phyloP scores from a whole-genome alignment of 2,329 filamentous ascomycete species.

The Hypoxylon sp. region DNA sequence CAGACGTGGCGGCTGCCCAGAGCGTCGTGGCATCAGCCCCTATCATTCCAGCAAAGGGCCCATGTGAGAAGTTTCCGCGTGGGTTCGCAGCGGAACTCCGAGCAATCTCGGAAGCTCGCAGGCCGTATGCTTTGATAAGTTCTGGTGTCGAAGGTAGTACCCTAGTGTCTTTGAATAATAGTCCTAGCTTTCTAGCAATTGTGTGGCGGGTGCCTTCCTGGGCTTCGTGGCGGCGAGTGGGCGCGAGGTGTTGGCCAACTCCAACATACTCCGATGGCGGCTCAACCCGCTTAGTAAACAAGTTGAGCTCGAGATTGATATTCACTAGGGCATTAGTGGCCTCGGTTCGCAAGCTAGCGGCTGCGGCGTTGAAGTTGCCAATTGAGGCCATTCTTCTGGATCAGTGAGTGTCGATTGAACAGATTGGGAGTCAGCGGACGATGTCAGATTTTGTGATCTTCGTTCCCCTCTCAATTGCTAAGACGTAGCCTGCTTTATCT shows the following conservation, averaged over 20 bases:
- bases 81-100: slow-evolving; percentile 8
- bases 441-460: not conserved
- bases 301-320: slow-evolving; percentile 7
- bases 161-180: slow-evolving; percentile 26
- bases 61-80: slow-evolving; percentile 3
- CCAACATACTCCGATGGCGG: slow-evolving; percentile 8
- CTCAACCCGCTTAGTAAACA: slow-evolving; percentile 10
- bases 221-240: slow-evolving; percentile 17
- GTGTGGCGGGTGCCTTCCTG: slow-evolving; percentile 28
- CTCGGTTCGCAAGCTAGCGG: slow-evolving; percentile 3
- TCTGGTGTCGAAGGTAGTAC: slow-evolving; percentile 27
- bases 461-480: not conserved
- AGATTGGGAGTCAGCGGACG: not conserved
- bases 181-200: slow-evolving; percentile 24
- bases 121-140: slow-evolving; percentile 38
- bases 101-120: slow-evolving; percentile 37
- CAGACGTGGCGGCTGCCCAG: slow-evolving; percentile 44
- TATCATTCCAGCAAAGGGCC: slow-evolving; percentile 19
- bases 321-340: slow-evolving; percentile 4
- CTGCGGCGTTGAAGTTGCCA: not conserved
- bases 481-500: slow-evolving; percentile 8
- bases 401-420: not conserved
- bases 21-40: slow-evolving; percentile 39
- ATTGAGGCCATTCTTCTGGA: not conserved
- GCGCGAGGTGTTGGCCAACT: slow-evolving; percentile 7